Percentiles rank a stretch among this genome's conserved stretches.
Conservation (phyloP, 768 basidiomycete genomes). For the Inosperma sp. region DNA sequence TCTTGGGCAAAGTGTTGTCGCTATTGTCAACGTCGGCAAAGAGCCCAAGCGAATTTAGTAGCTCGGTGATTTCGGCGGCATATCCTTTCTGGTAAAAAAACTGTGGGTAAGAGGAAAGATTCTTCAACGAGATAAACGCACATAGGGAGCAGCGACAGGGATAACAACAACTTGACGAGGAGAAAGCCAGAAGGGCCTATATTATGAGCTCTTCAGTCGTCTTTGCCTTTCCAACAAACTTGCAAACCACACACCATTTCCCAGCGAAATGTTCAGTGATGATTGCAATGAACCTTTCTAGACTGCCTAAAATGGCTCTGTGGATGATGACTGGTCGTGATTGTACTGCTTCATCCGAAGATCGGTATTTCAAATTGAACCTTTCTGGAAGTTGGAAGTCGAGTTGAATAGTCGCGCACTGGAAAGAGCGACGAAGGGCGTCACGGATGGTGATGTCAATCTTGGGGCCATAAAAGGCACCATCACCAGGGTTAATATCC, state of each 20-base stretch:
- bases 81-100: conserved; percentile 68
- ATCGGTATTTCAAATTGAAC: conserved; percentile 91
- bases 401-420: conserved; percentile 97
- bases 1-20: conserved; percentile 90
- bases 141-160: conserved; percentile 86
- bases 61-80: conserved; percentile 72
- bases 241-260: no score
- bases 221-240: no score
- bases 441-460: conserved; percentile 97
- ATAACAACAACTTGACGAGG: conserved; percentile 95
- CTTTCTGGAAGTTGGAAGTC: conserved; percentile 98
- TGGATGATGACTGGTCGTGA: conserved; percentile 96
- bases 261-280: conserved; percentile 96
- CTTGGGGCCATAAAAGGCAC: conserved; percentile 99
- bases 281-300: conserved; percentile 96
- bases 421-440: conserved; percentile 88
- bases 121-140: conserved; percentile 37
- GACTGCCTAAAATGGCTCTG: conserved; percentile 88
- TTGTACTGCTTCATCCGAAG: conserved; percentile 41
- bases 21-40: conserved; percentile 92
- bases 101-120: conserved; percentile 14
- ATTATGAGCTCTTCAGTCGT: no score
- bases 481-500: conserved; percentile 92
- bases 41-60: conserved; percentile 63
- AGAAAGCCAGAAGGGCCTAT: conserved; percentile 98